These are phyloP conservation scores for Sclerotinia sclerotiorum DNA, from an alignment of 2,329 filamentous ascomycete species.

Conservation along the genomic window DNA sequence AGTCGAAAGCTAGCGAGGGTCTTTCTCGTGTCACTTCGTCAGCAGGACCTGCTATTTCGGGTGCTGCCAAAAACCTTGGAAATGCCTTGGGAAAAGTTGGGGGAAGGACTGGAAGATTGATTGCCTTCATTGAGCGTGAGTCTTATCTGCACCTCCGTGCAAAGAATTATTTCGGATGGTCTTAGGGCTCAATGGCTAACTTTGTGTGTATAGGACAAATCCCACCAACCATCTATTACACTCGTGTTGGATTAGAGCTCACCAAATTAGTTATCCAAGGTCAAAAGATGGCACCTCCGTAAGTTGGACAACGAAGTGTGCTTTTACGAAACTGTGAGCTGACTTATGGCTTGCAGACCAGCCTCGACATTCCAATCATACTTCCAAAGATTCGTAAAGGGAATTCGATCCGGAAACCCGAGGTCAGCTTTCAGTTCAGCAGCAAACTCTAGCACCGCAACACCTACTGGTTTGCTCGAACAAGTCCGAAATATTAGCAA, in stretches of 20 bases:
- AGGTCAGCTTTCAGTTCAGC: slow-evolving; percentile 52
- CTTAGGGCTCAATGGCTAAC: slow-evolving; percentile 33
- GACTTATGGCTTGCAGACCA: slow-evolving; percentile 53
- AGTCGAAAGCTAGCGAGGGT: slow-evolving; percentile 74
- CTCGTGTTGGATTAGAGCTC: slow-evolving; percentile 83
- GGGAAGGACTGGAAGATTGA: slow-evolving; percentile 76
- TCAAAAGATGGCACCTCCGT: slow-evolving; percentile 95
- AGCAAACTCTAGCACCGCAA: slow-evolving; percentile 47
- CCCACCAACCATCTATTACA: slow-evolving; percentile 88
- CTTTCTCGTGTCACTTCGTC: slow-evolving; percentile 78
- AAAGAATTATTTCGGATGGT: slow-evolving; percentile 14
- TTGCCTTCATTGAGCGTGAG: slow-evolving; percentile 86
- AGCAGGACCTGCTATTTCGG: slow-evolving; percentile 74
- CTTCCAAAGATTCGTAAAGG: slow-evolving; percentile 73
- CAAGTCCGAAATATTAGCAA: slow-evolving; percentile 68
- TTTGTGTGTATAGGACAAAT: slow-evolving; percentile 63
- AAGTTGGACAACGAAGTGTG: slow-evolving; percentile 48
- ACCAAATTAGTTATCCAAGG: slow-evolving; percentile 81
- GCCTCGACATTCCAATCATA: slow-evolving; percentile 81
- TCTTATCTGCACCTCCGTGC: slow-evolving; percentile 29
- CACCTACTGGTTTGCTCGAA: slow-evolving; percentile 56
- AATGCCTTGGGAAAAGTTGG: slow-evolving; percentile 73
- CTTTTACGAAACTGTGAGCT: slow-evolving; percentile 8
- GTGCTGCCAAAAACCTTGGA: slow-evolving; percentile 66
- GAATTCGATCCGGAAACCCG: slow-evolving; percentile 62